Evolutionary conservation across 2,329 filamentous ascomycete species (phyloP).

Genomic region (Albifimbria verrucaria): DNA sequence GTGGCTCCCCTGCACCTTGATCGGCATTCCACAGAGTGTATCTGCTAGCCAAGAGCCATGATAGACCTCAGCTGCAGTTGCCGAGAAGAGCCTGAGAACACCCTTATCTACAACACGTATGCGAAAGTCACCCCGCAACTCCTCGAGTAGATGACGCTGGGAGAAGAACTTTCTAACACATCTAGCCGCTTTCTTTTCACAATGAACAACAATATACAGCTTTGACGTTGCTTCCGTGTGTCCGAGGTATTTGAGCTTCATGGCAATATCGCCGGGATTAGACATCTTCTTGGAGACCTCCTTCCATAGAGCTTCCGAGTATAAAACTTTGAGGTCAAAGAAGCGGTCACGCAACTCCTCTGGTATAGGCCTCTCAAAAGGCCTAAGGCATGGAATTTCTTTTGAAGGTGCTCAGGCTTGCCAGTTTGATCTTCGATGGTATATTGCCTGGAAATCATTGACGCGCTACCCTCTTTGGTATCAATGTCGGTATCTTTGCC

Average conservation of each 20-base stretch:
- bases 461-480: background rate
- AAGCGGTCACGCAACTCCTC: constrained; percentile 2
- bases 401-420: background rate
- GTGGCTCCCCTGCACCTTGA: background rate
- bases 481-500: background rate
- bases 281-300: background rate
- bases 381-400: background rate
- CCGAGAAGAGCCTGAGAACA: background rate
- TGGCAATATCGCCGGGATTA: constrained; percentile 2
- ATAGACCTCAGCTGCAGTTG: background rate
- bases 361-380: background rate
- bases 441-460: background rate
- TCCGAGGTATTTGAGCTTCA: constrained; percentile 4
- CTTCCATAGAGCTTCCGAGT: background rate
- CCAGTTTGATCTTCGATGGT: background rate
- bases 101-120: background rate
- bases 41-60: background rate
- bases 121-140: constrained; percentile 1
- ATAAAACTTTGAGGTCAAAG: constrained; percentile 7
- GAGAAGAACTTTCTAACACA: constrained; percentile 3
- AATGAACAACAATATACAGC: constrained; percentile 6
- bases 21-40: constrained; percentile 1
- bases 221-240: background rate
- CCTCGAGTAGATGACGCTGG: constrained; percentile 2
- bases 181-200: constrained; percentile 1